Base-by-base conservation (phyloP, 345 rosid species). In the Boechera divaricarpa region DNA sequence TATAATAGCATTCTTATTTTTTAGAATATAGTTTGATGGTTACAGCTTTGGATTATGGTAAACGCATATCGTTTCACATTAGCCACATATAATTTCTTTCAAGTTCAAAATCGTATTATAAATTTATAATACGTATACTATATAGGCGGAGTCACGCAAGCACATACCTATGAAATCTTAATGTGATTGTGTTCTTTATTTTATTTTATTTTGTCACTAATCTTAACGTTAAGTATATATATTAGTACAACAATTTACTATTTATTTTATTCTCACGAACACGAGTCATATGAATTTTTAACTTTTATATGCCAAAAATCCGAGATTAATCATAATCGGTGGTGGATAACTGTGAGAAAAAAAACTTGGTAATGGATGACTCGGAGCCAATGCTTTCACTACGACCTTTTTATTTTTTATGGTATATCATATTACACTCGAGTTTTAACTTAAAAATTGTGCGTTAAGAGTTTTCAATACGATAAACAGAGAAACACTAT, bases 111-210 rank as follows among this genome's bases (percentile, higher is more conserved):
- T 69, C 3, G 58, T 61, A 47, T 38, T 35, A 39, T 36, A n/a
- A 35, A 16, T 52, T 52, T 24, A 16, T 9, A 16, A 39, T 28
- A 16, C 21, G 45, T 12, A 59, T 18, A 10, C 5, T 12, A 39
- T 21, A 11, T 4, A 54, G 67, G 68, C 33, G 48, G 63, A 78
- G 68, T 56, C 76, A 65, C 81, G 63, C 81, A 78, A 69, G 41
- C 63, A 69, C 18, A 39, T 29, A 52, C 32, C 55, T 78, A 66
- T 32, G 42, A 47, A 63, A 70, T 70, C 76, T n/a, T 45, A 35
- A 54, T 54, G 6, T 53, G 48, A 69, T 28, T 53, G 51, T 53
- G 44, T 48, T 36, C 59, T 57, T 48, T 48, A 1, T 18, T 18
- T 8, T 55, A n/a, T 39, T 44, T 6, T 48, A 4, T 21, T 28